Evolutionary conservation across 768 basidiomycete species (phyloP).

Genomic region (Phallus indusiatus): DNA sequence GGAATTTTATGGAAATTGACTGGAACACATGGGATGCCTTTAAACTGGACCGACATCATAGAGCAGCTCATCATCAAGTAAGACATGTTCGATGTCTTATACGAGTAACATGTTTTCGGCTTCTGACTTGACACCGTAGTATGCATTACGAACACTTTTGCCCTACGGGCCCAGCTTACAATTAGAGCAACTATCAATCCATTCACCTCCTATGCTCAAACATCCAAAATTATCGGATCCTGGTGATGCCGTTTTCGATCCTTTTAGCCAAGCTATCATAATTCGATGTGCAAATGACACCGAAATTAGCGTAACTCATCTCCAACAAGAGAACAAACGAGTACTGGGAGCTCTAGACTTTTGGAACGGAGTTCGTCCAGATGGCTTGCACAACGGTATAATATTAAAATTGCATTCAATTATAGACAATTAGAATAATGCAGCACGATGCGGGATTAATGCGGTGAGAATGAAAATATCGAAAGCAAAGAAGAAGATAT

Average conservation of each 20-base stretch:
- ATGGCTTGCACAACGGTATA: constrained; percentile 9
- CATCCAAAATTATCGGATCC: constrained; percentile 20
- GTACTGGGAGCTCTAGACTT: constrained; percentile 53
- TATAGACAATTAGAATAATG: background rate
- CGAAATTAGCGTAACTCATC: constrained; percentile 40
- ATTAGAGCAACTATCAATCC: constrained; percentile 16
- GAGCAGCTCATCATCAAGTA: constrained; percentile 67
- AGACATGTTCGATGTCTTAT: background rate
- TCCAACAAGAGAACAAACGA: constrained; percentile 55
- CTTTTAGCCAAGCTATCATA: constrained; percentile 30
- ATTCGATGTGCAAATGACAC: constrained; percentile 47
- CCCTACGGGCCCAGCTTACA: constrained; percentile 21
- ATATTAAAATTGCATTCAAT: constrained; percentile 4
- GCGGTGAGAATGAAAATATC: background rate
- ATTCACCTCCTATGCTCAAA: constrained; percentile 1
- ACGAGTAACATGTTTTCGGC: background rate
- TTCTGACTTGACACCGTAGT: constrained; percentile 10
- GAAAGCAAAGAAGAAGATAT: background rate
- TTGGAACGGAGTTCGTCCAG: constrained; percentile 61
- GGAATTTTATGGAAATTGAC: constrained; percentile 42
- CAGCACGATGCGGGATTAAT: background rate
- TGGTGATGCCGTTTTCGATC: constrained; percentile 37
- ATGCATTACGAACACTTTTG: constrained; percentile 20
- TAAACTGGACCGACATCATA: constrained; percentile 42
- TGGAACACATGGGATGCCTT: constrained; percentile 50